phyloP scores from a whole-genome alignment of 106 monocot species.

The Allium fistulosum region DNA sequence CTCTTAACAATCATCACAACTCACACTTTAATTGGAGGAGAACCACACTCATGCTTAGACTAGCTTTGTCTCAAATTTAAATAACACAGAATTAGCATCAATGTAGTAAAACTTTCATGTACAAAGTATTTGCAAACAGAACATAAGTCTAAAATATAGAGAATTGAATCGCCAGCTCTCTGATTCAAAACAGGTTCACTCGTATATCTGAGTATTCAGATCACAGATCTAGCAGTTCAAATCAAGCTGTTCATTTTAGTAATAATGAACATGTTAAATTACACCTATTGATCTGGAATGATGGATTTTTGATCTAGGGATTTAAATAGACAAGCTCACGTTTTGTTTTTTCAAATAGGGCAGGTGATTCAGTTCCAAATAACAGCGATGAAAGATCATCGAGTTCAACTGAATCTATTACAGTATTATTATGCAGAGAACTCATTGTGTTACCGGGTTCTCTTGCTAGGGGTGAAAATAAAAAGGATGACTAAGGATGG shows the following conservation, averaged over 20 bases:
- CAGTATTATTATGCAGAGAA: not conserved
- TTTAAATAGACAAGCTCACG: no score
- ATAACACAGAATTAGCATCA: not conserved
- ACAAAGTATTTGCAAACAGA: not conserved
- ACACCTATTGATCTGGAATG: no score
- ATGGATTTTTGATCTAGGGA: no score
- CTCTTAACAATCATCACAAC: no score
- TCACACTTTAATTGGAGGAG: no score
- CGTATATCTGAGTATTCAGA: not conserved
- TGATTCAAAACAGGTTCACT: not conserved
- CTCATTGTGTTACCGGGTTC: not conserved
- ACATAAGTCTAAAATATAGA: not conserved
- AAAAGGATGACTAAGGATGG: not conserved
- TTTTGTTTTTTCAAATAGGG: no score
- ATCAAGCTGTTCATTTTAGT: not conserved
- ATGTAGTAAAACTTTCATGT: not conserved
- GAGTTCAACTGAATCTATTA: not conserved
- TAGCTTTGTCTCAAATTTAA: not conserved
- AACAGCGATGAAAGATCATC: no score
- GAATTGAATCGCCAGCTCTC: not conserved
- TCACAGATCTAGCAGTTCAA: not conserved
- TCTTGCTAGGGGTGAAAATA: not conserved
- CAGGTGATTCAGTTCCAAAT: no score
- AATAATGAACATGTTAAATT: no score
- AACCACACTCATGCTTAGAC: no score